Evolutionary conservation across 2,329 filamentous ascomycete species (phyloP).

Genomic region (Thelonectria olida): DNA sequence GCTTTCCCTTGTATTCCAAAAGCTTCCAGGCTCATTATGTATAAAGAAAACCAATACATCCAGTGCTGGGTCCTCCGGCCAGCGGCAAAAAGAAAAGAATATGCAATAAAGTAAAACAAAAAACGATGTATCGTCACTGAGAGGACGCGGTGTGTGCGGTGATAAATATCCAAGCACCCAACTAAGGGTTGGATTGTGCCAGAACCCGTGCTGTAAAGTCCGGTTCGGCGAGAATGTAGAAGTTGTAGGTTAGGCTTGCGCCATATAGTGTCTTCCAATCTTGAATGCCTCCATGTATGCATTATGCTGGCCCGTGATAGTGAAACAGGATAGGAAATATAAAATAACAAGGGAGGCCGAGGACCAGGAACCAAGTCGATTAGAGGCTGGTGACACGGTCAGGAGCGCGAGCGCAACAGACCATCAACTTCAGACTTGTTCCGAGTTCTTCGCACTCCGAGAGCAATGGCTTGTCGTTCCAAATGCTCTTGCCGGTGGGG

Average conservation of each 20-base stretch:
- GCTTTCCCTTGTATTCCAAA: conserved; percentile 11
- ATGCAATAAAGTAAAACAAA: conserved; percentile 27
- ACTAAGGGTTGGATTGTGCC: conserved; percentile 8
- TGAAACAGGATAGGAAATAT: conserved; percentile 26
- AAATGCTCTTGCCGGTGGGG: conserved; percentile 69
- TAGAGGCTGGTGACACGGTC: conserved; percentile 62
- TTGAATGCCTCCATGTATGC: conserved; percentile 34
- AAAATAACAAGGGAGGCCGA: conserved; percentile 11
- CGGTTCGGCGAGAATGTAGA: conserved; percentile 7
- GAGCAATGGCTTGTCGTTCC: conserved; percentile 78
- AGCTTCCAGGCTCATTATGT: conserved; percentile 14
- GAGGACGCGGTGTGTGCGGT: not conserved
- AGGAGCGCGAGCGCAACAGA: conserved; percentile 90
- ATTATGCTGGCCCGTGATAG: conserved; percentile 9
- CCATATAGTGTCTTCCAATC: conserved; percentile 38
- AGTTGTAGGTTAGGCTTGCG: conserved; percentile 34
- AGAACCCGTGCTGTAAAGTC: conserved; percentile 21
- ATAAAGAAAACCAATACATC: conserved; percentile 41
- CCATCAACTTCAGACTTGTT: conserved; percentile 88
- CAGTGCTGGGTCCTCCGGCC: conserved; percentile 41
- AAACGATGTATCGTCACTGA: conserved; percentile 1
- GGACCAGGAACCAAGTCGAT: not conserved
- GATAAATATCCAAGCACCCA: conserved; percentile 1
- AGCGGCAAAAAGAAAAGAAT: conserved; percentile 38
- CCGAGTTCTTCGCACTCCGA: conserved; percentile 87